Percentiles rank a stretch among this genome's conserved stretches.
These are phyloP conservation scores for Paraleonurus japonicus DNA, from an alignment of 257 asterid species.

Conservation along the genomic window DNA sequence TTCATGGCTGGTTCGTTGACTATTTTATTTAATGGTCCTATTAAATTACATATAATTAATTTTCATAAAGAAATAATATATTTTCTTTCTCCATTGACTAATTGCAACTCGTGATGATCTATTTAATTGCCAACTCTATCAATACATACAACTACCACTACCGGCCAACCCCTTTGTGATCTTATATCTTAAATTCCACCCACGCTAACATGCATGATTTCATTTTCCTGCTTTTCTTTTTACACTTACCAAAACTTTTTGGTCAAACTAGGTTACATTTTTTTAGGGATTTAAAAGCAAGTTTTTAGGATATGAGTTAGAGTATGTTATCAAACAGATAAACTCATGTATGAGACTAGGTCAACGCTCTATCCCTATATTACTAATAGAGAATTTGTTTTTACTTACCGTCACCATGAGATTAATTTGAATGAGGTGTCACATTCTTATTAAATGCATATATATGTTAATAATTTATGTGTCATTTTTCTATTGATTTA, in stretches of 20 bases:
- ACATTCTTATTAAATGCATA: too few species aligned
- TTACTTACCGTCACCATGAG: too few species aligned
- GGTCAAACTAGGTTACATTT: neutral
- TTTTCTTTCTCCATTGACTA: slow-evolving; percentile 26
- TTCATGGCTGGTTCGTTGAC: slow-evolving; percentile 32
- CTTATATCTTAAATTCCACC: neutral
- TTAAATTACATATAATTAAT: neutral
- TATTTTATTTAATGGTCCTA: neutral
- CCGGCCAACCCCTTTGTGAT: neutral
- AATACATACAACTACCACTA: slow-evolving; percentile 24
- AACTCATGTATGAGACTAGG: too few species aligned
- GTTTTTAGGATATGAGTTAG: too few species aligned
- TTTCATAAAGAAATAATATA: slow-evolving; percentile 8
- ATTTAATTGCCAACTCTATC: neutral
- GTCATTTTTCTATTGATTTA: too few species aligned
- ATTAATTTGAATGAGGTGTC: too few species aligned
- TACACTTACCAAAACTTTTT: neutral
- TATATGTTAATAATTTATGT: too few species aligned
- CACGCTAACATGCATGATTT: neutral
- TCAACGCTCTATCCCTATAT: too few species aligned
- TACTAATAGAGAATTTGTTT: too few species aligned
- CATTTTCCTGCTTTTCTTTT: neutral
- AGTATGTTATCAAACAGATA: too few species aligned
- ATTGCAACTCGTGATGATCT: neutral
- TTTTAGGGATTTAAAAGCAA: neutral